phyloP scores from a whole-genome alignment of 768 basidiomycete species.

The Lenzites betulinus region DNA sequence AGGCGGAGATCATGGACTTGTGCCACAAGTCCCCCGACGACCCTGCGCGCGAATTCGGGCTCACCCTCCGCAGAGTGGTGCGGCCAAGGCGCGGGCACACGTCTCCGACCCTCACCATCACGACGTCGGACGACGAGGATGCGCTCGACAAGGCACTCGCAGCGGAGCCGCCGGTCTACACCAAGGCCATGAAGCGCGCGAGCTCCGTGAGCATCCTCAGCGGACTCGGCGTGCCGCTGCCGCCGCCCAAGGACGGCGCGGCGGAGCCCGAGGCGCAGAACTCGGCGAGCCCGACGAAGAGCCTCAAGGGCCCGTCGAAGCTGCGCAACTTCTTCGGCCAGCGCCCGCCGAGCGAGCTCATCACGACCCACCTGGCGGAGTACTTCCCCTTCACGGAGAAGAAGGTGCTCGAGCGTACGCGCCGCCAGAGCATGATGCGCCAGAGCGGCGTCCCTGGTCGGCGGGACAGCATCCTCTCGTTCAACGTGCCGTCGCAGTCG shows the following conservation, averaged over 20 bases:
- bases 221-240: conserved; percentile 85
- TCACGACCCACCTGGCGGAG: conserved; percentile 90
- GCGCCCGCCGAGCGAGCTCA: conserved; percentile 95
- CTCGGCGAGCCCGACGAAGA: conserved; percentile 37
- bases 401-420: conserved; percentile 85
- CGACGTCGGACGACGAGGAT: conserved; percentile 38
- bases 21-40: conserved; percentile 81
- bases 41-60: conserved; percentile 75
- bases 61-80: conserved; percentile 66
- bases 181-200: conserved; percentile 78
- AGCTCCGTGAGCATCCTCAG: conserved; percentile 94
- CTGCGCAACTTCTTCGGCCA: conserved; percentile 97
- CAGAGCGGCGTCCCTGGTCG: conserved; percentile 52
- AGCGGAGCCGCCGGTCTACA: conserved; percentile 22
- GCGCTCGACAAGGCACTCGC: conserved; percentile 18
- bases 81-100: conserved; percentile 41
- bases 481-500: conserved; percentile 49
- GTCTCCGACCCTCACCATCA: conserved; percentile 49
- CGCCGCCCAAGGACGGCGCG: conserved; percentile 56
- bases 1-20: conserved; percentile 78
- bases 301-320: conserved; percentile 51
- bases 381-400: conserved; percentile 96
- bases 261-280: conserved; percentile 29
- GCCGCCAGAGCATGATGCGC: conserved; percentile 86
- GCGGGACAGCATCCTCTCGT: conserved; percentile 48